phyloP scores from a whole-genome alignment of 2,329 filamentous ascomycete species.

The Epichloe typhina region DNA sequence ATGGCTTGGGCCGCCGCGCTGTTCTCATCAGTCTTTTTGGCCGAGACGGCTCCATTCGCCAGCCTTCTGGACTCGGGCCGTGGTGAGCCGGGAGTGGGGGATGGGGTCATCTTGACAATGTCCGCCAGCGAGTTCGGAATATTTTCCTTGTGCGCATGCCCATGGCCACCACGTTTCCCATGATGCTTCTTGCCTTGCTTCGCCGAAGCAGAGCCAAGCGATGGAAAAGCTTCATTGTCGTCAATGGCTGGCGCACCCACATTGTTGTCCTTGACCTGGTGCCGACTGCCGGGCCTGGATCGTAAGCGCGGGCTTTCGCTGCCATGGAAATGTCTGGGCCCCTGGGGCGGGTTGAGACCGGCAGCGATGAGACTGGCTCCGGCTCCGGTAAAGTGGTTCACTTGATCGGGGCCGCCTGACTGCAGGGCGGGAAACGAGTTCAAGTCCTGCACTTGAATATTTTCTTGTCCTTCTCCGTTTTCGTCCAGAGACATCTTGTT shows the following conservation, averaged over 20 bases:
- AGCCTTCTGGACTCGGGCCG: constrained; percentile 40
- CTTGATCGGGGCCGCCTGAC: constrained; percentile 44
- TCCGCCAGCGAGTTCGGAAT: constrained; percentile 74
- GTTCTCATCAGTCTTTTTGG: constrained; percentile 49
- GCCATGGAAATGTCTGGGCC: constrained; percentile 50
- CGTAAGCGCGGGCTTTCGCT: constrained; percentile 55
- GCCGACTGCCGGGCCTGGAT: constrained; percentile 74
- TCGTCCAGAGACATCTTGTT: constrained; percentile 67
- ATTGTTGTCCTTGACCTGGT: constrained; percentile 45
- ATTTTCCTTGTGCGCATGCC: constrained; percentile 55
- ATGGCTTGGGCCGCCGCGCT: constrained; percentile 74
- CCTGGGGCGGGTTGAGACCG: constrained; percentile 52
- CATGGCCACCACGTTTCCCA: constrained; percentile 77
- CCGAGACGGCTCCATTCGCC: neutral
- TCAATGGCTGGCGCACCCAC: constrained; percentile 67
- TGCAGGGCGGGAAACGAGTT: constrained; percentile 73
- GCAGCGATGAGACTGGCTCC: constrained; percentile 38
- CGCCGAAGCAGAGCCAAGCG: constrained; percentile 60
- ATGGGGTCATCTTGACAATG: constrained; percentile 88
- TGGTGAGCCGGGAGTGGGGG: constrained; percentile 52
- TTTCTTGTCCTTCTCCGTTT: constrained; percentile 45
- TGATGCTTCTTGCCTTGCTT: constrained; percentile 86
- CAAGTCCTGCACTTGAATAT: constrained; percentile 70
- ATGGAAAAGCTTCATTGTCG: constrained; percentile 91
- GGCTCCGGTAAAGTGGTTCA: constrained; percentile 34